These are phyloP conservation scores for Neobulgaria alba DNA, from an alignment of 2,329 filamentous ascomycete species.

Conservation along the genomic window DNA sequence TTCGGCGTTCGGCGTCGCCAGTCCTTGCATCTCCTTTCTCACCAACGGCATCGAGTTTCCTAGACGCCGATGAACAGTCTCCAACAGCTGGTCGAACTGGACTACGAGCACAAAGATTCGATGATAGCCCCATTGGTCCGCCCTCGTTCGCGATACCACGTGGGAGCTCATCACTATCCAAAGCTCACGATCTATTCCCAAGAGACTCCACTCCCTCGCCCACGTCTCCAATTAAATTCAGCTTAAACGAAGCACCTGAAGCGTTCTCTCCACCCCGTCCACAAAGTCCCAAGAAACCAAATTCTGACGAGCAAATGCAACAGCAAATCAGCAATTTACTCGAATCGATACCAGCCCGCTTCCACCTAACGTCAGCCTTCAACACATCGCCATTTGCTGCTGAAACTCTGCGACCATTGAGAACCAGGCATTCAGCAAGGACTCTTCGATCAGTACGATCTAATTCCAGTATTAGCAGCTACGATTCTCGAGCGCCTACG, in stretches of 20 bases:
- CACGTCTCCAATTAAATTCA: conserved; percentile 4
- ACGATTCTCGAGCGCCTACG: conserved; percentile 42
- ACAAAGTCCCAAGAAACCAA: conserved; percentile 19
- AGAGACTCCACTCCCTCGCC: conserved; percentile 7
- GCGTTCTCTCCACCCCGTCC: conserved; percentile 13
- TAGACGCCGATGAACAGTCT: conserved; percentile 13
- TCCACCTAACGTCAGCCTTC: conserved; percentile 57
- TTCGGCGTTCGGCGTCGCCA: conserved; percentile 7
- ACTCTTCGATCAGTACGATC: conserved; percentile 25
- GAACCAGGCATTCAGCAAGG: conserved; percentile 28
- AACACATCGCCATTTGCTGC: conserved; percentile 27
- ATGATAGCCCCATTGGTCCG: conserved; percentile 20
- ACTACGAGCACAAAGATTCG: conserved; percentile 9
- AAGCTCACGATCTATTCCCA: conserved; percentile 12
- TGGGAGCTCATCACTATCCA: conserved; percentile 1
- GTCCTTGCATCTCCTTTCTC: conserved; percentile 10
- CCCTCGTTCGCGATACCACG: conserved; percentile 9
- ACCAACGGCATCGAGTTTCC: conserved; percentile 1
- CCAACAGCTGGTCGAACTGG: conserved; percentile 18
- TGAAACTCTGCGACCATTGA: conserved; percentile 25
- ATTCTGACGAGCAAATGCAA: conserved; percentile 58
- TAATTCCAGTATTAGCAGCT: conserved; percentile 25
- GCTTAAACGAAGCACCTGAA: conserved; percentile 4
- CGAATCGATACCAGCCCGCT: conserved; percentile 67
- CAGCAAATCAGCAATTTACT: conserved; percentile 74